Percentiles rank a stretch among this genome's conserved stretches.
phyloP scores from a whole-genome alignment of 768 basidiomycete species.

The Gymnopilus dilepis region DNA sequence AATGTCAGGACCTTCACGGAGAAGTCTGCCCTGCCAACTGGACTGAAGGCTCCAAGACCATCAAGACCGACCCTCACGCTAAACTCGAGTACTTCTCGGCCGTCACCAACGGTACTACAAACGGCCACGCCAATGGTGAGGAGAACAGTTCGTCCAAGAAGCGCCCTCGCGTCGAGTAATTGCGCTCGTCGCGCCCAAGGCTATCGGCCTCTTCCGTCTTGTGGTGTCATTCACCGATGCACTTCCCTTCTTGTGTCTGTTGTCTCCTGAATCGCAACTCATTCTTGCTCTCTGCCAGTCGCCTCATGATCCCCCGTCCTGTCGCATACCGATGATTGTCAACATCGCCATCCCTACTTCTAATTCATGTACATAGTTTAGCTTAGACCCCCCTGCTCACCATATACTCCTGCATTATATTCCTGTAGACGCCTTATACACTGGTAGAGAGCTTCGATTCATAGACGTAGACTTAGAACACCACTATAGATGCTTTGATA shows the following conservation, averaged over 20 bases:
- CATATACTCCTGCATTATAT: background rate
- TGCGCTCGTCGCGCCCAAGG: background rate
- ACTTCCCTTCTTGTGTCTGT: background rate
- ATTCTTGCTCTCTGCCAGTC: background rate
- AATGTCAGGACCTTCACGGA: constrained; percentile 76
- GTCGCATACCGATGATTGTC: background rate
- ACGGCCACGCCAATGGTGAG: constrained; percentile 36
- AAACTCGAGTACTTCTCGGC: constrained; percentile 76
- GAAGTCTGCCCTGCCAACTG: constrained; percentile 95
- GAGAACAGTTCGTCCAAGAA: constrained; percentile 50
- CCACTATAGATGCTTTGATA: background rate
- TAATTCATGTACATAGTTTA: constrained; percentile 1
- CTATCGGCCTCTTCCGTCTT: background rate
- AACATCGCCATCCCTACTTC: background rate
- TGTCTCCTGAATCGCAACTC: background rate
- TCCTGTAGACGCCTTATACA: background rate
- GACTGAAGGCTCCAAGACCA: constrained; percentile 81
- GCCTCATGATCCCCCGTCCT: too few species aligned
- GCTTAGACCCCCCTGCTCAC: background rate
- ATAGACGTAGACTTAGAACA: background rate
- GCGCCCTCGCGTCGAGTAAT: constrained; percentile 59
- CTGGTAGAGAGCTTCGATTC: background rate
- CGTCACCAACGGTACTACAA: constrained; percentile 42
- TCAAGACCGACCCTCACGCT: constrained; percentile 77
- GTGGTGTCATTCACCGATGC: background rate